These are phyloP conservation scores for Lepidium africanum DNA, from an alignment of 345 rosid genomes.

Conservation along the genomic window DNA sequence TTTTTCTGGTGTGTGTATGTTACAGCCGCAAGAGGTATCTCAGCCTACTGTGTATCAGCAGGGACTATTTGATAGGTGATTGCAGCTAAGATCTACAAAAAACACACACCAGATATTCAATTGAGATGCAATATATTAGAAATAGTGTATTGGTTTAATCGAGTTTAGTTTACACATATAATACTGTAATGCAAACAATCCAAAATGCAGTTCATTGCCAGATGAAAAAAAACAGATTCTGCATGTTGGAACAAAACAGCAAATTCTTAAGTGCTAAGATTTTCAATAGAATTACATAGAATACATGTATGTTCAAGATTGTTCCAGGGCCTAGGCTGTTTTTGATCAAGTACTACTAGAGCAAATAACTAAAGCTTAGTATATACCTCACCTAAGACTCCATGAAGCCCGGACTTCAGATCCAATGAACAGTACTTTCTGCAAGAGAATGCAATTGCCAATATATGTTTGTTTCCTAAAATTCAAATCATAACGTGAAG, in stretches of 20 bases:
- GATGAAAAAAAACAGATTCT: not conserved
- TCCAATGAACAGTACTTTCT: slow-evolving; percentile 73
- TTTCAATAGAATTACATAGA: too few relatives aligned
- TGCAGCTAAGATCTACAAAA: slow-evolving; percentile 59
- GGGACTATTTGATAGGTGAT: slow-evolving; percentile 73
- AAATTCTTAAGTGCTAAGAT: not conserved
- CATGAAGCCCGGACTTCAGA: slow-evolving; percentile 33
- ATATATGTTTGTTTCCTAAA: too few relatives aligned
- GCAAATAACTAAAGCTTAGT: not conserved
- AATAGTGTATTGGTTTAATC: too few relatives aligned
- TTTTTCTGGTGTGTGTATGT: slow-evolving; percentile 45
- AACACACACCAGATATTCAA: slow-evolving; percentile 1
- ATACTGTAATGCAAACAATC: not conserved
- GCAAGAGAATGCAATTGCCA: slow-evolving; percentile 22
- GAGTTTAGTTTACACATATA: too few relatives aligned
- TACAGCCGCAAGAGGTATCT: slow-evolving; percentile 77
- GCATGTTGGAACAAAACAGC: not conserved
- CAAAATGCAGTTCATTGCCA: not conserved
- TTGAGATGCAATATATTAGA: not conserved
- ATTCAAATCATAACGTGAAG: too few relatives aligned
- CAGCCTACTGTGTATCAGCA: slow-evolving; percentile 69
- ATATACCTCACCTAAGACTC: slow-evolving; percentile 45
- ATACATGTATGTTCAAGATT: not conserved
- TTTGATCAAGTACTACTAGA: not conserved
- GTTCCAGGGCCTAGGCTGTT: not conserved